Evolutionary conservation across 2,329 filamentous ascomycete genomes (phyloP).

Genomic region (Curvularia eragrostidis): DNA sequence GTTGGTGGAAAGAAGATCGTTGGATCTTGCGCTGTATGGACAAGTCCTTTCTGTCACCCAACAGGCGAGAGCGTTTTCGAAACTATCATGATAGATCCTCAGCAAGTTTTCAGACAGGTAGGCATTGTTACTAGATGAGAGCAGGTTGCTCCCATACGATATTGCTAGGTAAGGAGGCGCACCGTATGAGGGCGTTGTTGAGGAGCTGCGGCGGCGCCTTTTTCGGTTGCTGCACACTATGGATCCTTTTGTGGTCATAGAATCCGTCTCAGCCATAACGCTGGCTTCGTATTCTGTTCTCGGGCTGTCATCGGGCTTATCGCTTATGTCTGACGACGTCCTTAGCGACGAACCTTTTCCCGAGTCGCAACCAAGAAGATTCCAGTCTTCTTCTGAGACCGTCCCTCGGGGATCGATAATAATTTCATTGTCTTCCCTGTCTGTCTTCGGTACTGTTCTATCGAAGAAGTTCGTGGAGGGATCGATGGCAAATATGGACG

Average conservation of each 20-base stretch:
- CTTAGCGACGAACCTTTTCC: constrained; percentile 36
- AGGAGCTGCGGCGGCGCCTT: constrained; percentile 34
- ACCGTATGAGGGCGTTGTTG: constrained; percentile 28
- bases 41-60: constrained; percentile 63
- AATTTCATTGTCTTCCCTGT: constrained; percentile 1
- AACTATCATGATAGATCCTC: constrained; percentile 61
- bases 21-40: constrained; percentile 53
- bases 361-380: constrained; percentile 30
- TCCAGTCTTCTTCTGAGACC: constrained; percentile 22
- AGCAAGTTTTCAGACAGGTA: constrained; percentile 56
- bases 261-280: constrained; percentile 2
- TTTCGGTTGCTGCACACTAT: constrained; percentile 29
- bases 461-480: constrained; percentile 9
- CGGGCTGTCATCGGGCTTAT: constrained; percentile 22
- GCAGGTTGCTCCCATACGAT: constrained; percentile 38
- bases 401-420: constrained; percentile 9
- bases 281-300: constrained; percentile 9
- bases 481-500: constrained; percentile 22
- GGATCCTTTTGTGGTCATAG: constrained; percentile 15
- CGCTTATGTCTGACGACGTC: constrained; percentile 30
- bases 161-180: constrained; percentile 27
- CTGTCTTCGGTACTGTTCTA: constrained; percentile 5
- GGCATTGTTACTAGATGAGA: constrained; percentile 46
- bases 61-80: constrained; percentile 61
- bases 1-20: constrained; percentile 38